Evolutionary conservation across 2,329 filamentous ascomycete genomes (phyloP), one percentile per base, ranked within the genome.

Genomic region (Talaromyces marneffei): DNA sequence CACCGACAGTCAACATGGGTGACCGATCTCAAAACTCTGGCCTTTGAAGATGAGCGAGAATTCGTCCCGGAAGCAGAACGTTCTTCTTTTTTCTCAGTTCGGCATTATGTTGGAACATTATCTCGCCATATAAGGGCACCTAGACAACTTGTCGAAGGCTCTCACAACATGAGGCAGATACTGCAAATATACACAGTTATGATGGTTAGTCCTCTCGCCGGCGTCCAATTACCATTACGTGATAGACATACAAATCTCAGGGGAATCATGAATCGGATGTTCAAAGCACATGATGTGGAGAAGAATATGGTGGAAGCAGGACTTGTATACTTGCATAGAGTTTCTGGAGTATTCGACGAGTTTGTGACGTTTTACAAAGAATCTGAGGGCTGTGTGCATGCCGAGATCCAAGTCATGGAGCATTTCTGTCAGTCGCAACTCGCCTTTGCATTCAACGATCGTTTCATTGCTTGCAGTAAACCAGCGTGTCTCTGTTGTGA

Each of bases 391-490:
- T 72, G 16, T 29, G 68, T 74, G 14, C 80, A 83, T 64, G 76
- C 79, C 2, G 80, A 83, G 64, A 68, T 83, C 3, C 73, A 78
- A 59, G 67, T 82, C 2, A 66, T 83, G 0, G 79, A 84, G 39
- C 70, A 79, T 54, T 83, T 83, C 63, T 68, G 75, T 62, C 55
- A 63, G 6, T 65, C 65, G 0, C 39, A 64, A 0, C 65, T 76
- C 1, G 27, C n/a, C 0, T 83, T 80, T 63, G 70, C 72, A 2
- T 70, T 68, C 1, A 58, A 68, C 3, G 80, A 83, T 61, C 67
- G 70, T 2, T 83, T 77, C 64, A 76, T 84, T 14, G 80, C 76
- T 2, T 80, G 77, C 61, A 84, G 80, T 66, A 84, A 84, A 66
- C 75, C 76, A 0, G 77, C 82, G 2, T 84, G 81, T 59, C 78